phyloP scores from a whole-genome alignment of 345 rosid genomes.

The Passiflora organensis region DNA sequence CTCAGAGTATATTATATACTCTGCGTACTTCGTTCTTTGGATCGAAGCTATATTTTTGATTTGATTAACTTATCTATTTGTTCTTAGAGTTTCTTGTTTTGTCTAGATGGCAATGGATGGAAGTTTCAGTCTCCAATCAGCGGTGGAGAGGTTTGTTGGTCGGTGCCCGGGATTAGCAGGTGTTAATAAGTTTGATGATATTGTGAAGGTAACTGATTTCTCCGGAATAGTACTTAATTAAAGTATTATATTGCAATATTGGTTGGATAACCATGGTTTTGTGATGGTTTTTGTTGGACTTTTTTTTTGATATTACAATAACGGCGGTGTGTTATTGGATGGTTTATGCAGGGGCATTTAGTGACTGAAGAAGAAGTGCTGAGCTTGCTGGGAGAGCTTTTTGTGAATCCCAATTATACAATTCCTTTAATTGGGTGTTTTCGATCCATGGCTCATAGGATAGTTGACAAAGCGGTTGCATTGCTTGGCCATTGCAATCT shows the following conservation, averaged over 20 bases:
- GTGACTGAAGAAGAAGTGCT: constrained; percentile 56
- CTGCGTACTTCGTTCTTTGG: no score
- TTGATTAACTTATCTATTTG: no score
- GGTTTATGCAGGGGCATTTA: constrained; percentile 38
- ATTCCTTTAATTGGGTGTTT: constrained; percentile 64
- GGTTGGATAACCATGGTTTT: no score
- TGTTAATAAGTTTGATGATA: constrained; percentile 27
- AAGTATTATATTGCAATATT: no score
- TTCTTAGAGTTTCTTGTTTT: no score
- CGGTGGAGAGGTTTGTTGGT: constrained; percentile 50
- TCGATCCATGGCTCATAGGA: constrained; percentile 40
- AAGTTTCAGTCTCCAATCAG: constrained; percentile 52
- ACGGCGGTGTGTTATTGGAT: no score
- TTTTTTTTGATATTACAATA: no score
- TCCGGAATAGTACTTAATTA: no score
- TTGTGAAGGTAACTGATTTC: constrained; percentile 51
- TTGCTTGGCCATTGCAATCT: constrained; percentile 51
- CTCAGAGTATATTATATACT: no score
- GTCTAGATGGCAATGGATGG: constrained; percentile 74
- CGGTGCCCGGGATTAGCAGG: constrained; percentile 53
- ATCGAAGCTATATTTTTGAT: no score
- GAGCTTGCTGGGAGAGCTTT: constrained; percentile 44
- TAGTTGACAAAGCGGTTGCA: constrained; percentile 56
- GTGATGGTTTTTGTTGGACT: background rate
- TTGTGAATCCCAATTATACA: constrained; percentile 62